Evolutionary conservation across 768 basidiomycete species (phyloP).

Genomic region (Agaricus subrufescens): DNA sequence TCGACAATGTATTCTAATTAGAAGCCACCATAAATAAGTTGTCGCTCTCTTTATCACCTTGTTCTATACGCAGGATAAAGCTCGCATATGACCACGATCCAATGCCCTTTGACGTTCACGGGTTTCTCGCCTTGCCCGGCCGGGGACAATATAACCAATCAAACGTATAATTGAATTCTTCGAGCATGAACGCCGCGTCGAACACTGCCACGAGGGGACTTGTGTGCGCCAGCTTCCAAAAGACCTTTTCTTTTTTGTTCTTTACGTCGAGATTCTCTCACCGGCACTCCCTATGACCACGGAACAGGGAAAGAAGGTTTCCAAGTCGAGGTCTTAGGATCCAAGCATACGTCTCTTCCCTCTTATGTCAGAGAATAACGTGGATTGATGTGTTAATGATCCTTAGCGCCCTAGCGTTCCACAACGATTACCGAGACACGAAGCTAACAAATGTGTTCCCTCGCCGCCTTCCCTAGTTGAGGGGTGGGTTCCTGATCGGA

Average conservation of each 20-base stretch:
- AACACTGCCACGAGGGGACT: neutral
- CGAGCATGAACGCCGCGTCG: neutral
- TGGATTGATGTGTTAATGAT: neutral
- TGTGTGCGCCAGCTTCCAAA: slow-evolving; percentile 8
- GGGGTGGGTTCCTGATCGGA: slow-evolving; percentile 3
- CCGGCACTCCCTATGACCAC: slow-evolving; percentile 9
- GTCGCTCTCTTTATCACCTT: neutral
- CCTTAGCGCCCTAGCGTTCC: neutral
- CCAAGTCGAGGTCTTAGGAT: neutral
- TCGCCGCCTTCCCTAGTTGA: neutral
- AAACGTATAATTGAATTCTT: neutral
- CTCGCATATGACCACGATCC: neutral
- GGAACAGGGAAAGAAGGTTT: slow-evolving; percentile 7
- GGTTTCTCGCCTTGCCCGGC: neutral
- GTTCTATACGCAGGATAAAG: neutral
- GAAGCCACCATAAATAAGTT: slow-evolving; percentile 6
- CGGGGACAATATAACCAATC: neutral
- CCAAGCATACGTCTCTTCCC: neutral
- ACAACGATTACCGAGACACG: neutral
- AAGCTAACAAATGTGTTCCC: neutral
- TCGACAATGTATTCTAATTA: slow-evolving; percentile 1
- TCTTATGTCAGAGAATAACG: slow-evolving; percentile 6
- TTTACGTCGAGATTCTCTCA: slow-evolving; percentile 11
- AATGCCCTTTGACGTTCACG: neutral
- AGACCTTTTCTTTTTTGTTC: neutral